These are phyloP conservation scores for Pichia rugopelliculosa DNA, from an alignment of 805 yeast species.

Conservation along the genomic window DNA sequence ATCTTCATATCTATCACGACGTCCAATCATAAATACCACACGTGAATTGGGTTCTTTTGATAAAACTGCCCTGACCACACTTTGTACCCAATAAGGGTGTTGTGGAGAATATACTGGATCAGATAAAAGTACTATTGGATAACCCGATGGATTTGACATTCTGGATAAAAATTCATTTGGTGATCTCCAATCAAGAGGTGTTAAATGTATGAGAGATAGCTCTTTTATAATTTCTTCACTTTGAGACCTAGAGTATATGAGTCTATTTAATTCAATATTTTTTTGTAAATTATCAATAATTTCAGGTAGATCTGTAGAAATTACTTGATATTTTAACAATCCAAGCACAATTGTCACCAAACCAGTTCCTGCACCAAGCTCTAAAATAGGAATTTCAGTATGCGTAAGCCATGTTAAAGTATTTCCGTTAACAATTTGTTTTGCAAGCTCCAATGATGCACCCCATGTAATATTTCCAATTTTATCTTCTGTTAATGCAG, in stretches of 20 bases:
- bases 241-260: slow-evolving; percentile 14
- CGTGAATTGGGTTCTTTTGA: slow-evolving; percentile 28
- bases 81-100: slow-evolving; percentile 69
- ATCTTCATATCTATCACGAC: slow-evolving; percentile 55
- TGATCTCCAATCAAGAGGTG: slow-evolving; percentile 65
- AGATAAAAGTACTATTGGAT: slow-evolving; percentile 60
- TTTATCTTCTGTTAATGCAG: slow-evolving; percentile 79
- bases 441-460: slow-evolving; percentile 65
- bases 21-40: slow-evolving; percentile 69
- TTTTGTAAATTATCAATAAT: slow-evolving; percentile 60
- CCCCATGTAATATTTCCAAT: slow-evolving; percentile 97
- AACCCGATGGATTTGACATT: slow-evolving; percentile 22
- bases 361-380: slow-evolving; percentile 96
- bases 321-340: slow-evolving; percentile 39
- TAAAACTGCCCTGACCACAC: slow-evolving; percentile 48
- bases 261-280: slow-evolving; percentile 51
- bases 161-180: slow-evolving; percentile 33
- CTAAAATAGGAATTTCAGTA: slow-evolving; percentile 38
- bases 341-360: slow-evolving; percentile 71
- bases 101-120: slow-evolving; percentile 84
- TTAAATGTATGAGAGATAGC: not conserved
- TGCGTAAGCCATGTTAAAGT: slow-evolving; percentile 5
- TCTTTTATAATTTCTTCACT: slow-evolving; percentile 25
- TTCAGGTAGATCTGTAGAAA: slow-evolving; percentile 72
- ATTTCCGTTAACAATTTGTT: slow-evolving; percentile 35